Base-by-base conservation (phyloP, 176 grass and related monocot species). In the Lolium rigidum region DNA sequence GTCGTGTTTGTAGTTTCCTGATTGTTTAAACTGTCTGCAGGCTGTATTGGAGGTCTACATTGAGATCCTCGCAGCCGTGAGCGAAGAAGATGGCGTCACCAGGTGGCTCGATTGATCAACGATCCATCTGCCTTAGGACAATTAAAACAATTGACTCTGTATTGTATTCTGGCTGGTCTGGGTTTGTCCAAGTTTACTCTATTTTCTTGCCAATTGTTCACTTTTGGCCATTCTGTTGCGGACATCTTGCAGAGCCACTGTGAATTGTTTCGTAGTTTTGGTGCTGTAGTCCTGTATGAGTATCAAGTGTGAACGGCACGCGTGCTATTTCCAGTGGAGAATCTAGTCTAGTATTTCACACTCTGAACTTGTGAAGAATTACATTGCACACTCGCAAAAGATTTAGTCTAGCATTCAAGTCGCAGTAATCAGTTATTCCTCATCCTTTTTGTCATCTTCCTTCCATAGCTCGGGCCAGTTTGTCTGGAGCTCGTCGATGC, bases 381-480 rank as follows among this genome's bases (percentile, higher is more conserved):
- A 31, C 7, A 79, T 80, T 73, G 21, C 16, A 54, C 20, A 28
- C 7, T 39, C 35, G 35, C 66, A 39, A 39, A 69, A 73, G 49
- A 80, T 62, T 43, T 46, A 85, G 58, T 37, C n/a, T 46, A 61
- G 22, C 39, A 20, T 17, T 5, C 15, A 28, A 15, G n/a, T 24
- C 1, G 20, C 43, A 26, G 26, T 8, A 66, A 31, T 61, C 46
- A 83, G 65, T 80, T 90, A 15, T 82, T 41, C 48, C 48, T 90
- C 86, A 18, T 82, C 79, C 84, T 86, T 88, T 0, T 94, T 70
- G 13, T 60, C 80, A 18, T 94, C 90, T 9, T 97, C 95, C 70
- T 92, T 87, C 95, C 95, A 98, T 41, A 98, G 81, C 88, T 87
- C 93, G 49, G 91, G 88, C 93, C 95, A 95, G 81, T 98, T 95